phyloP scores from a whole-genome alignment of 257 asterid species.

The Galeopsis tetrahit region DNA sequence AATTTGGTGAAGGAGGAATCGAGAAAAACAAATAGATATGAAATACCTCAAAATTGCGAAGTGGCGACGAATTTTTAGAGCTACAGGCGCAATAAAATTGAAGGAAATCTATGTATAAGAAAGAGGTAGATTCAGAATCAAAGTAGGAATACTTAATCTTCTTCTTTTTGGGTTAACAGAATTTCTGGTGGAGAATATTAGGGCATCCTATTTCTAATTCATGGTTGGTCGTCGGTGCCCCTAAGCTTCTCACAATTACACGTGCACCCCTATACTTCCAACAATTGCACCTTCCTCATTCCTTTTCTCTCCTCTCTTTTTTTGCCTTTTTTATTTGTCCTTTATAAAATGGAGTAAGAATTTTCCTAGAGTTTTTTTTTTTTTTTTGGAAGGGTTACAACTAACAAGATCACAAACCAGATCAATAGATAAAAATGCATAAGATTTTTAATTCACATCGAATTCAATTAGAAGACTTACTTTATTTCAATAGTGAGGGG shows the following conservation, averaged over 20 bases:
- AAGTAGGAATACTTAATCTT: background rate
- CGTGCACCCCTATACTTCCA: background rate
- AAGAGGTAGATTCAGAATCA: background rate
- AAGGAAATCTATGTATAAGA: background rate
- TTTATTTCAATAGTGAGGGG: no score
- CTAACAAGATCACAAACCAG: no score
- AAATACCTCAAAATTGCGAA: conserved; percentile 33
- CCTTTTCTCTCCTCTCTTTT: background rate
- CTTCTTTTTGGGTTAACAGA: background rate
- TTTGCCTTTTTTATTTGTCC: no score
- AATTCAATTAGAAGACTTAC: no score
- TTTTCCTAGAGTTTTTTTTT: no score
- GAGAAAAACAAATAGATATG: background rate
- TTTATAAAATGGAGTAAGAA: no score
- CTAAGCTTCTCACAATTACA: conserved; percentile 3
- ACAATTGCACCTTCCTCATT: background rate
- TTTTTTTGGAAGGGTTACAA: no score
- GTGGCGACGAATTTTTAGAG: background rate
- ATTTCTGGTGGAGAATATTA: conserved; percentile 25
- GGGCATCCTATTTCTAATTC: conserved; percentile 15
- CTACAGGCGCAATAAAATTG: background rate
- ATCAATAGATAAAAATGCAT: no score
- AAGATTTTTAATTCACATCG: no score
- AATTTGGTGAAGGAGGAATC: background rate
- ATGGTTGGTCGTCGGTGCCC: conserved; percentile 4